phyloP scores from a whole-genome alignment of 1,284 basidiomycete species.

The Cutaneotrichosporon spelunceum region DNA sequence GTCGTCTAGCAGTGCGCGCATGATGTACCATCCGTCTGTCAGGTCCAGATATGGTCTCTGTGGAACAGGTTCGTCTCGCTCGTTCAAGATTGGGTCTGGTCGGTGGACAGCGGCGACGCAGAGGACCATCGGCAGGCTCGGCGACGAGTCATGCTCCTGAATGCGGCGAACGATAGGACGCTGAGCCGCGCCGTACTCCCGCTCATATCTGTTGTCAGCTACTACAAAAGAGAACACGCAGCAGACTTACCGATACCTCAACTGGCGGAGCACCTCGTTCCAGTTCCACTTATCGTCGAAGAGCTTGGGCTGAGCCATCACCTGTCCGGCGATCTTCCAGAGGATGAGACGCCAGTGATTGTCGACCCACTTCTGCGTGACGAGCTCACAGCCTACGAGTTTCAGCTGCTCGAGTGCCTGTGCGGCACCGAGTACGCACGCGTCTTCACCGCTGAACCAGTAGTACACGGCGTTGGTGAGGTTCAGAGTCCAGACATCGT shows the following conservation, averaged over 20 bases:
- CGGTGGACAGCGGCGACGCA: conserved; percentile 72
- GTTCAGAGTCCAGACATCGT: conserved; percentile 61
- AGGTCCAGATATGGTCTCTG: conserved; percentile 63
- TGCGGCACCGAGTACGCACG: conserved; percentile 25
- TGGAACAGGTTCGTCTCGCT: conserved; percentile 51
- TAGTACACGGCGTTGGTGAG: conserved; percentile 63
- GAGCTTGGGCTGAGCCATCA: conserved; percentile 64
- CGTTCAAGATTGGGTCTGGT: conserved; percentile 51
- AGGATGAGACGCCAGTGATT: conserved; percentile 88
- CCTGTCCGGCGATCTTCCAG: conserved; percentile 90
- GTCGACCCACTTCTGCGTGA: conserved; percentile 65
- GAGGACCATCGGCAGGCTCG: conserved; percentile 68
- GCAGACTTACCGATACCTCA: conserved; percentile 70
- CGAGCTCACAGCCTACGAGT: conserved; percentile 32
- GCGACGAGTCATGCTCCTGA: conserved; percentile 63
- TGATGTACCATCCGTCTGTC: conserved; percentile 93
- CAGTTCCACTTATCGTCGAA: conserved; percentile 70
- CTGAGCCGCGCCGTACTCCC: conserved; percentile 73
- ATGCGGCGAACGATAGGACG: conserved; percentile 69
- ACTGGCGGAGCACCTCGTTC: conserved; percentile 71
- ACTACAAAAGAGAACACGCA: background rate
- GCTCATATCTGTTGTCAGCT: conserved; percentile 68
- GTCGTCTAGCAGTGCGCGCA: conserved; percentile 71
- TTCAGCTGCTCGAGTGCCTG: conserved; percentile 33
- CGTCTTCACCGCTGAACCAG: conserved; percentile 56